A percentile compares a stretch with the other conserved stretches of the same genome.
Conservation (phyloP, 106 monocot species). For the Iris macrosiphon region DNA sequence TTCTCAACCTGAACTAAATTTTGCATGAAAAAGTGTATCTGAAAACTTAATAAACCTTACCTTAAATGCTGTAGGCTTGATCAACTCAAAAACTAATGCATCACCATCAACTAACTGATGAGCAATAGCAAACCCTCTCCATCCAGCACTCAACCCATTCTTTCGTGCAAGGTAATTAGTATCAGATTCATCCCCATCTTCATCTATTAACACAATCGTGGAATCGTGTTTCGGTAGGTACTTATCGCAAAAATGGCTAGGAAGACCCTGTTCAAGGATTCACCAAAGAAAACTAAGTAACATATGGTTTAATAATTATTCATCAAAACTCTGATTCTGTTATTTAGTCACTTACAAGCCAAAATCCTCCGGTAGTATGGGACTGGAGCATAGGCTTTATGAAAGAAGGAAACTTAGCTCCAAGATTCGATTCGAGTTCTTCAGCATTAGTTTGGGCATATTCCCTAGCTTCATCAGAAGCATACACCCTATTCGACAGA, state of each 20-base stretch:
- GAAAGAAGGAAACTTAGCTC: slow-evolving; percentile 37
- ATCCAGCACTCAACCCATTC: slow-evolving; percentile 52
- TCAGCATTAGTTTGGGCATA: slow-evolving; percentile 51
- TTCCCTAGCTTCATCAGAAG: slow-evolving; percentile 62
- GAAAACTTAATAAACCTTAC: slow-evolving; percentile 12
- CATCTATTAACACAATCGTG: slow-evolving; percentile 39
- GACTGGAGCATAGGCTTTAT: slow-evolving; percentile 83
- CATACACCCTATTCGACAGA: slow-evolving; percentile 48
- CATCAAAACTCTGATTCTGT: no score
- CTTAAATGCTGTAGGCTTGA: slow-evolving; percentile 46
- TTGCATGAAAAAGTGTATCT: no score
- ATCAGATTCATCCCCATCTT: slow-evolving; percentile 34
- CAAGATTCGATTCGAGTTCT: slow-evolving; percentile 35
- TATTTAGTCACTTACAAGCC: slow-evolving; percentile 54
- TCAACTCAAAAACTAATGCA: slow-evolving; percentile 58
- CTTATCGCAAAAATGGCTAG: slow-evolving; percentile 32
- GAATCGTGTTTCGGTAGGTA: slow-evolving; percentile 41
- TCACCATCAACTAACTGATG: slow-evolving; percentile 75
- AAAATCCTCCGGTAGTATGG: slow-evolving; percentile 89
- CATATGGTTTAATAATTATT: no score
- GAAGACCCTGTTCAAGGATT: slow-evolving; percentile 41
- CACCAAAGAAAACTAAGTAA: no score
- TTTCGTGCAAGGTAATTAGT: slow-evolving; percentile 44
- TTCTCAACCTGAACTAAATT: no score
- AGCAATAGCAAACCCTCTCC: slow-evolving; percentile 55